Base-by-base conservation (phyloP, 345 rosid genomes). In the Cardamine resedifolia region DNA sequence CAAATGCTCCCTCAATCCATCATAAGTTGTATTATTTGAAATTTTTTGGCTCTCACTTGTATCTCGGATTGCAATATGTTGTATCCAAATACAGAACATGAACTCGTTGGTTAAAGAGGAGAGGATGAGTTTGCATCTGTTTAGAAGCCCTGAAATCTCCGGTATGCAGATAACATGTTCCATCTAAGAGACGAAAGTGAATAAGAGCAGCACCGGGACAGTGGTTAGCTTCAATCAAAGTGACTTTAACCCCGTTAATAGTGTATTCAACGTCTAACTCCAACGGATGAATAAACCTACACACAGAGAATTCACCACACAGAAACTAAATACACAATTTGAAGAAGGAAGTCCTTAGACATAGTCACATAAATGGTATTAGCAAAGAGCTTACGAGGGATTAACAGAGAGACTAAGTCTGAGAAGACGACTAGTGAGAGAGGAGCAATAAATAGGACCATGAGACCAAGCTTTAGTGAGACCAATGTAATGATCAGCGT, bases 71-170 rank as follows among this genome's bases (percentile, higher is more conserved):
- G 85, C 94, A 90, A 58, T 86, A 90, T 2, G 94, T 90, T 28
- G 97, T 88, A 77, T 86, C 97, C 79, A 88, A 77, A 79, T 88
- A 90, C 72, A 90, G 74, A 50, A 85, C 80, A 71, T 83, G 85
- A 44, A 90, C 77, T 72, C 79, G 76, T 23, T 78, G 83, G 44
- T 81, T 81, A 19, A 73, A 53, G 43, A 90, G 87, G 64, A 84
- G 90, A 12, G 81, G 84, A 64, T 86, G 83, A 16, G 80, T 50
- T 60, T 85, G 84, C 97, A 88, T 88, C 60, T 53, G 69, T 45
- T 83, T 84, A 62, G 80, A 85, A 67, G 97, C 91, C 76, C 94
- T 85, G 79, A 90, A 90, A 82, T 90, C 97, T 82, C 97, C 94
- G 0, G 97, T 90, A 50, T 90, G 97, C 77, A 88, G 78, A 80